Evolutionary conservation across 2,329 filamentous ascomycete genomes (phyloP).

Genomic region (Colletotrichum phormii): DNA sequence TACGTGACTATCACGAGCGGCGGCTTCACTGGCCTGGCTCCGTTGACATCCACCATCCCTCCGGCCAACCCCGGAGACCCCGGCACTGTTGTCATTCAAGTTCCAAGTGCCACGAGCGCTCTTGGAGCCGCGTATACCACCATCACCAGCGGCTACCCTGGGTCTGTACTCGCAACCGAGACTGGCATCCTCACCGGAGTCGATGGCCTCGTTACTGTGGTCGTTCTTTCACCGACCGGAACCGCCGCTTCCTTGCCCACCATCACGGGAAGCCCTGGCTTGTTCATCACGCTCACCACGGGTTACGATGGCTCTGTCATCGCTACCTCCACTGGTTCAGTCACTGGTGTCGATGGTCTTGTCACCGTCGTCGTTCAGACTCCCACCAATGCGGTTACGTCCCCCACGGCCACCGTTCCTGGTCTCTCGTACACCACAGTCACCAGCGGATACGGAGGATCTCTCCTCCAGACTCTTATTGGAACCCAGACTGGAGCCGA

Average conservation of each 20-base stretch:
- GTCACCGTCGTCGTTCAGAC: slow-evolving; percentile 14
- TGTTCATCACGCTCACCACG: not conserved
- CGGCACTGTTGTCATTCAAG: slow-evolving; percentile 18
- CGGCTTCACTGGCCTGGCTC: not conserved
- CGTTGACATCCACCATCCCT: slow-evolving; percentile 11
- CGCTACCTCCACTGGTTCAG: slow-evolving; percentile 4
- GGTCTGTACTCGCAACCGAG: not conserved
- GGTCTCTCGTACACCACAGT: slow-evolving; percentile 12
- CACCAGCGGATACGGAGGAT: not conserved
- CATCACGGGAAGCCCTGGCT: not conserved
- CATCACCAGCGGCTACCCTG: slow-evolving; percentile 20
- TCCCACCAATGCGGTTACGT: not conserved
- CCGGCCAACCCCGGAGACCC: slow-evolving; percentile 24
- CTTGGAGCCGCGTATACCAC: slow-evolving; percentile 12
- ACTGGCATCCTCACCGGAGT: not conserved
- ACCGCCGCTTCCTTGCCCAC: not conserved
- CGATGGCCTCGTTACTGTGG: slow-evolving; percentile 10
- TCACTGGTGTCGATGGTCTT: slow-evolving; percentile 2
- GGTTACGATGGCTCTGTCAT: slow-evolving; percentile 11
- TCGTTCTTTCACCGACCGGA: slow-evolving; percentile 11
- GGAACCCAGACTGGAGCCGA: not conserved
- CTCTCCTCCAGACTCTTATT: not conserved
- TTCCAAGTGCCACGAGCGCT: slow-evolving; percentile 1
- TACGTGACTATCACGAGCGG: slow-evolving; percentile 2
- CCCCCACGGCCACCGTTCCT: not conserved